A percentile compares a stretch with the other conserved stretches of the same genome.
These are phyloP conservation scores for Pythium dissimile DNA, from an alignment of 352 stramenopile species.

Conservation along the genomic window DNA sequence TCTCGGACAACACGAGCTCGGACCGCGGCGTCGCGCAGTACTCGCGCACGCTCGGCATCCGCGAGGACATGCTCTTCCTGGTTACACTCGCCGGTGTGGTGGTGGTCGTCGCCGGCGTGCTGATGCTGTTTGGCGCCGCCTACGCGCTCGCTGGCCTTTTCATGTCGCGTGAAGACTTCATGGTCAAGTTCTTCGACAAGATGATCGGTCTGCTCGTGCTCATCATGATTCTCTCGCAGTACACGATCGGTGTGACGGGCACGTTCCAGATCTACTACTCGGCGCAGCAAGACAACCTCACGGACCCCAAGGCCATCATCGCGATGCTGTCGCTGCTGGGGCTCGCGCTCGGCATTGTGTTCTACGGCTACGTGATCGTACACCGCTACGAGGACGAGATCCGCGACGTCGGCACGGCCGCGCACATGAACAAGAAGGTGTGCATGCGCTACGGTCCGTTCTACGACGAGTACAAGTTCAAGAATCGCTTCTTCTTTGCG, in stretches of 20 bases:
- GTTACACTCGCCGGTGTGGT: slow-evolving; percentile 74
- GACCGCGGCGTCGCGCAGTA: slow-evolving; percentile 70
- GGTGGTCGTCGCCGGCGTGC: slow-evolving; percentile 63
- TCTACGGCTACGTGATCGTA: slow-evolving; percentile 74
- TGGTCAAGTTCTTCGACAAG: slow-evolving; percentile 82
- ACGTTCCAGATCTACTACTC: slow-evolving; percentile 87
- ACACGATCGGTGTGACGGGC: slow-evolving; percentile 78
- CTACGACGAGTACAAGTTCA: slow-evolving; percentile 89
- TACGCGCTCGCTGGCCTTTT: slow-evolving; percentile 55
- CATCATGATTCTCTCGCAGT: slow-evolving; percentile 77
- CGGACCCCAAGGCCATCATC: slow-evolving; percentile 62
- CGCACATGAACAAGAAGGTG: slow-evolving; percentile 80
- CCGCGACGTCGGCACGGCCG: slow-evolving; percentile 64
- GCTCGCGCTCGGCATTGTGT: slow-evolving; percentile 67
- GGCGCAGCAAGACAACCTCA: slow-evolving; percentile 43
- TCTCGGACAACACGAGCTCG: slow-evolving; percentile 25
- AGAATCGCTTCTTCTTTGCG: slow-evolving; percentile 84
- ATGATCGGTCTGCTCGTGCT: slow-evolving; percentile 78
- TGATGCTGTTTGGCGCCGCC: slow-evolving; percentile 56
- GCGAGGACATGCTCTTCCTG: slow-evolving; percentile 80
- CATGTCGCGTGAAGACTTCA: slow-evolving; percentile 69
- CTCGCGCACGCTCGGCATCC: slow-evolving; percentile 60
- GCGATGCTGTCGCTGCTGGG: slow-evolving; percentile 58
- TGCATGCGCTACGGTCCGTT: slow-evolving; percentile 78
- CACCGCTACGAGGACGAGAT: slow-evolving; percentile 74